Evolutionary conservation across 2,329 filamentous ascomycete genomes (phyloP).

Genomic region (Aureobasidium sp.): DNA sequence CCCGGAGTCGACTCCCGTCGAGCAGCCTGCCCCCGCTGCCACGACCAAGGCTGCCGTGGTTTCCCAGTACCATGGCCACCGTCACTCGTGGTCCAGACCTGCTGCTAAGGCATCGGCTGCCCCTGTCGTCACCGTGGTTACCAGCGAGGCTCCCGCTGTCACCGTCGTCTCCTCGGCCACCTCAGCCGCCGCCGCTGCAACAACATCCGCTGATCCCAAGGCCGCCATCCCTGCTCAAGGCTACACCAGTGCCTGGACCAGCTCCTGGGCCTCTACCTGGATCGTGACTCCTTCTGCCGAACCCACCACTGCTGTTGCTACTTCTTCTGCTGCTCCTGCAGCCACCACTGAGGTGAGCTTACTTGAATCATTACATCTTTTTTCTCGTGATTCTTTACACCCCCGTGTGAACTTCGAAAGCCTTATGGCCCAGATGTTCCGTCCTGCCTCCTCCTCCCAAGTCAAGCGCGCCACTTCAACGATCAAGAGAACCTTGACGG

Average conservation of each 20-base stretch:
- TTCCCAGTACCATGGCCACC: constrained; percentile 5
- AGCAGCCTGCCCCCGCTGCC: constrained; percentile 8
- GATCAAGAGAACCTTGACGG: constrained; percentile 1
- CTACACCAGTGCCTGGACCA: constrained; percentile 7
- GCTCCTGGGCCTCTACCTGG: constrained; percentile 4
- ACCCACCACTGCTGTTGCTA: constrained; percentile 10
- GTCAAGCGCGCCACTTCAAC: constrained; percentile 15
- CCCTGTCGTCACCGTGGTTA: neutral
- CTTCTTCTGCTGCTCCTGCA: constrained; percentile 11
- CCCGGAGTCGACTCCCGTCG: constrained; percentile 5
- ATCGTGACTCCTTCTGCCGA: constrained; percentile 4
- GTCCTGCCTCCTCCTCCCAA: constrained; percentile 1
- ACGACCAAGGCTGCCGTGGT: neutral
- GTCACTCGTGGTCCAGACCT: neutral
- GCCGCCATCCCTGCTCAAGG: neutral
- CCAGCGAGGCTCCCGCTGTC: neutral
- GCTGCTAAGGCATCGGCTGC: constrained; percentile 1
- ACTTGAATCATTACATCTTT: constrained; percentile 9
- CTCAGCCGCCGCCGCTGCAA: neutral
- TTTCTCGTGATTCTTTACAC: constrained; percentile 9
- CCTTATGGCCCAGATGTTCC: constrained; percentile 10
- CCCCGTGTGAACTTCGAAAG: constrained; percentile 4
- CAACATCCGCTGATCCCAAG: neutral
- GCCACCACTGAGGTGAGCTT: constrained; percentile 7
- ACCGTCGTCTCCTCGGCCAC: neutral